phyloP scores from a whole-genome alignment of 495 filamentous ascomycete genomes.

The Aspergillus leporis region DNA sequence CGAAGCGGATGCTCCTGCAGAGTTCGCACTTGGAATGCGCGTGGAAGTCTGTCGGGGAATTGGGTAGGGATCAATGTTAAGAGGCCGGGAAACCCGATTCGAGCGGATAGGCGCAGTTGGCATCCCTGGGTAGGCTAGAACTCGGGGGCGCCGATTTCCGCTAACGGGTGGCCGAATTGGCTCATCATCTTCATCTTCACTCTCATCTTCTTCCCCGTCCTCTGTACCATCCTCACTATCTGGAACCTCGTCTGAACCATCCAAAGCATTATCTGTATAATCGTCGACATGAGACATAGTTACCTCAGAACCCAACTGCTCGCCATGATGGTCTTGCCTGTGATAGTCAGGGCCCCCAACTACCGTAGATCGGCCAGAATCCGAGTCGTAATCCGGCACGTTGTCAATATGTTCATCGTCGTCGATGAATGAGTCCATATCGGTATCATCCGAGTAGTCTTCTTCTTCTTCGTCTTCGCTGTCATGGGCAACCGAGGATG shows the following conservation, averaged over 20 bases:
- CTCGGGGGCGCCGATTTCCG: slow-evolving; percentile 19
- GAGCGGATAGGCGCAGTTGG: slow-evolving; percentile 18
- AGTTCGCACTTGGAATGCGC: background rate
- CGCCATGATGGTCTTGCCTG: slow-evolving; percentile 14
- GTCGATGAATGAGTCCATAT: slow-evolving; percentile 45
- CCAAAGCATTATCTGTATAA: slow-evolving; percentile 1
- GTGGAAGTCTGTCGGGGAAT: slow-evolving; percentile 1
- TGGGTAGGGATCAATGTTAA: background rate
- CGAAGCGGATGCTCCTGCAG: slow-evolving; percentile 18
- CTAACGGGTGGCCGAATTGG: slow-evolving; percentile 25
- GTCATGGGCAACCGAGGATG: slow-evolving; percentile 14
- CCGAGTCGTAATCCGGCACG: slow-evolving; percentile 23
- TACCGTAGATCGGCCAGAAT: slow-evolving; percentile 32
- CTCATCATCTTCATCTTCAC: slow-evolving; percentile 29
- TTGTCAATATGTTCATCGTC: slow-evolving; percentile 29
- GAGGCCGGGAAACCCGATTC: background rate
- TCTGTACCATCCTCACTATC: slow-evolving; percentile 10
- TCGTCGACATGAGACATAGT: slow-evolving; percentile 12
- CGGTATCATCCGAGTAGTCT: slow-evolving; percentile 36
- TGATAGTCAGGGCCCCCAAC: slow-evolving; percentile 24
- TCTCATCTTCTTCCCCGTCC: slow-evolving; percentile 19
- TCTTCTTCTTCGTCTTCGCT: slow-evolving; percentile 28
- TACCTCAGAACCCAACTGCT: slow-evolving; percentile 12
- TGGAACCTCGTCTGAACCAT: background rate
- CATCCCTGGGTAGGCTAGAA: slow-evolving; percentile 11